Conservation (phyloP, 805 yeast genomes). For the Kazachstania africana region DNA sequence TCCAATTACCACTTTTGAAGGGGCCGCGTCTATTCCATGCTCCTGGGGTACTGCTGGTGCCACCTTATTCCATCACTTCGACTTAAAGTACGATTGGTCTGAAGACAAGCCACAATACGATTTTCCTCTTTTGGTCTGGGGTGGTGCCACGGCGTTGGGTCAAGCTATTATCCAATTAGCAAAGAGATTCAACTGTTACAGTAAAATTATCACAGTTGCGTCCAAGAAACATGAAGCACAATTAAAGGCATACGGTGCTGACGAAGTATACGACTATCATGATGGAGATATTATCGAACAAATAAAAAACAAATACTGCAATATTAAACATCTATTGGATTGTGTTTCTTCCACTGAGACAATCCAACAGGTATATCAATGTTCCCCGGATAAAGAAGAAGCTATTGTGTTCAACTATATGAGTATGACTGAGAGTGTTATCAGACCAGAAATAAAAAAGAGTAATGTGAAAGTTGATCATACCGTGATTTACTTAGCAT, state of each 20-base stretch:
- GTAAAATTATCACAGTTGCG: conserved; percentile 35
- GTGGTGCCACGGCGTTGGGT: conserved; percentile 60
- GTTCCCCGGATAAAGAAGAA: conserved; percentile 22
- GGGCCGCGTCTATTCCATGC: conserved; percentile 49
- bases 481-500: conserved; percentile 28
- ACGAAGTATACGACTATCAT: conserved; percentile 35
- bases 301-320: conserved; percentile 24
- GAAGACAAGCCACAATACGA: conserved; percentile 14
- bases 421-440: background rate
- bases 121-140: conserved; percentile 40
- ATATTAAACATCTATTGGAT: conserved; percentile 22
- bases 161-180: conserved; percentile 45
- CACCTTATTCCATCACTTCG: conserved; percentile 24
- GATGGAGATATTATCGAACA: conserved; percentile 32
- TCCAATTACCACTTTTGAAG: conserved; percentile 41
- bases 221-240: conserved; percentile 31
- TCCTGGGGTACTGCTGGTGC: conserved; percentile 28
- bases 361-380: conserved; percentile 22
- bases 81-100: background rate
- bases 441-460: conserved; percentile 16
- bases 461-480: conserved; percentile 19
- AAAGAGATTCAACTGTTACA: conserved; percentile 29
- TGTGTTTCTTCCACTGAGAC: conserved; percentile 20
- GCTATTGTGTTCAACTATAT: conserved; percentile 26
- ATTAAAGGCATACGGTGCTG: conserved; percentile 37